A percentile compares a stretch with the other conserved stretches of the same genome.
These are phyloP conservation scores for Lactifluus volemus DNA, from an alignment of 768 basidiomycete genomes.

Conservation along the genomic window DNA sequence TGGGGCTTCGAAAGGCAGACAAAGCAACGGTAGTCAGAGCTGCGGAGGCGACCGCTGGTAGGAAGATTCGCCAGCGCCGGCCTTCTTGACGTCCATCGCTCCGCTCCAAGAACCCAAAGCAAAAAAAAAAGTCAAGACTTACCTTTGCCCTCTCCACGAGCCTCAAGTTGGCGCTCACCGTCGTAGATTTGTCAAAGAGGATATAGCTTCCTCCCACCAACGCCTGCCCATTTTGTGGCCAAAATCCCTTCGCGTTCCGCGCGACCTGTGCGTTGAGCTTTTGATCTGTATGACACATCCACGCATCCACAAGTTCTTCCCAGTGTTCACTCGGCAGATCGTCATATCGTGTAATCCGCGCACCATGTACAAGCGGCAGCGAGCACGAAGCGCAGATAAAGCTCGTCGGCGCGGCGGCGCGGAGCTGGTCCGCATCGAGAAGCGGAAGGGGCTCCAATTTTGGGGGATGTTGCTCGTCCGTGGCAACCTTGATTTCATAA, in stretches of 20 bases:
- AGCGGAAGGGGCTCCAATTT: slow-evolving; percentile 33
- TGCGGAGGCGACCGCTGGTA: slow-evolving; percentile 49
- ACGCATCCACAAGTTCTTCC: slow-evolving; percentile 94
- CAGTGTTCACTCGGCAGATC: slow-evolving; percentile 95
- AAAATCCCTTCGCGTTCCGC: slow-evolving; percentile 58
- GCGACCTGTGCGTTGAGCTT: slow-evolving; percentile 63
- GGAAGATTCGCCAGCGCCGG: slow-evolving; percentile 52
- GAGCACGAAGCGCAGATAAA: slow-evolving; percentile 79
- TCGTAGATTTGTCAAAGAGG: slow-evolving; percentile 56
- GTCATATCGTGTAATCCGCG: slow-evolving; percentile 47
- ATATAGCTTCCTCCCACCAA: slow-evolving; percentile 89
- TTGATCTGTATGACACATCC: slow-evolving; percentile 97
- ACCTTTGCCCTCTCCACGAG: slow-evolving; percentile 42
- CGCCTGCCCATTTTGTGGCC: slow-evolving; percentile 63
- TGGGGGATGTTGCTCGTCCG: slow-evolving; percentile 20
- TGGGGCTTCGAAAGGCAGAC: slow-evolving; percentile 40
- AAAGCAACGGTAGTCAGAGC: slow-evolving; percentile 11
- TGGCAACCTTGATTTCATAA: slow-evolving; percentile 64
- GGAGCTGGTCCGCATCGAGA: slow-evolving; percentile 63
- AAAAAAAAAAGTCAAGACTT: slow-evolving; percentile 27
- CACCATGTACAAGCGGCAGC: slow-evolving; percentile 51
- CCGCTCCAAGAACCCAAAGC: slow-evolving; percentile 6
- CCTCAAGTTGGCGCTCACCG: slow-evolving; percentile 46
- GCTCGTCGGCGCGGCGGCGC: slow-evolving; percentile 43
- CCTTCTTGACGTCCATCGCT: slow-evolving; percentile 82